phyloP scores from a whole-genome alignment of 2,329 filamentous ascomycete species.

The Chlorencoelia australis region DNA sequence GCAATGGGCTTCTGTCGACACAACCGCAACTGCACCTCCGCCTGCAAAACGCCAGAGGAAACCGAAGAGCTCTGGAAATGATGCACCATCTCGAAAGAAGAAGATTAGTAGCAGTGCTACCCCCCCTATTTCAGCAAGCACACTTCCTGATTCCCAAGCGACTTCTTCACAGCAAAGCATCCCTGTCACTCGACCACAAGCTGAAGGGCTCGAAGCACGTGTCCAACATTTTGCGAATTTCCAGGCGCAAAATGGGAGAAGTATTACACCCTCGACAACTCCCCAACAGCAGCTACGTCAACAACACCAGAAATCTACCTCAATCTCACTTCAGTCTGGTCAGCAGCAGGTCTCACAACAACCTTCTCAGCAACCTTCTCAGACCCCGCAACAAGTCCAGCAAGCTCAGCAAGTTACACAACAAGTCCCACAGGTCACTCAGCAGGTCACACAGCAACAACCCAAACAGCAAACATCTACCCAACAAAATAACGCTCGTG shows the following conservation, averaged over 20 bases:
- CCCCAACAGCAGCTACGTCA: slow-evolving; percentile 22
- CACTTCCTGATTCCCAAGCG: slow-evolving; percentile 22
- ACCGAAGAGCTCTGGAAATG: slow-evolving; percentile 23
- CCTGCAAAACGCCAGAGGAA: slow-evolving; percentile 33
- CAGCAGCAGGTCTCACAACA: slow-evolving; percentile 19
- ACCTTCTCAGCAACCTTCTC: slow-evolving; percentile 17
- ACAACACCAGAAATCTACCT: slow-evolving; percentile 17
- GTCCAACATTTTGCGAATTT: slow-evolving; percentile 24
- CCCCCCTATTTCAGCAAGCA: slow-evolving; percentile 20
- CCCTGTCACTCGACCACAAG: slow-evolving; percentile 21
- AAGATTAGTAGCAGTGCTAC: slow-evolving; percentile 22
- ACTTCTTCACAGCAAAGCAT: slow-evolving; percentile 17
- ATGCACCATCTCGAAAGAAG: slow-evolving; percentile 18
- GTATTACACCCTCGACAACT: slow-evolving; percentile 16
- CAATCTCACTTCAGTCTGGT: too few species aligned
- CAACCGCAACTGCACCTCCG: slow-evolving; percentile 21
- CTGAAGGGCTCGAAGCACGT: slow-evolving; percentile 26
- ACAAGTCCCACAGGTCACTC: slow-evolving; percentile 11
- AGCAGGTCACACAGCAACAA: slow-evolving; percentile 8
- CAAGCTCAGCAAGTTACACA: slow-evolving; percentile 5
- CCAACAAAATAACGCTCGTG: slow-evolving; percentile 20
- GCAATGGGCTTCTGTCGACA: slow-evolving; percentile 22
- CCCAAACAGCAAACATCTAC: slow-evolving; percentile 19
- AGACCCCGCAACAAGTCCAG: slow-evolving; percentile 11
- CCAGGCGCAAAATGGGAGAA: slow-evolving; percentile 22